Percentiles rank a stretch among this genome's conserved stretches.
These are phyloP conservation scores for Exophiala viscosa DNA, from an alignment of 2,329 filamentous ascomycete genomes.

Conservation along the genomic window DNA sequence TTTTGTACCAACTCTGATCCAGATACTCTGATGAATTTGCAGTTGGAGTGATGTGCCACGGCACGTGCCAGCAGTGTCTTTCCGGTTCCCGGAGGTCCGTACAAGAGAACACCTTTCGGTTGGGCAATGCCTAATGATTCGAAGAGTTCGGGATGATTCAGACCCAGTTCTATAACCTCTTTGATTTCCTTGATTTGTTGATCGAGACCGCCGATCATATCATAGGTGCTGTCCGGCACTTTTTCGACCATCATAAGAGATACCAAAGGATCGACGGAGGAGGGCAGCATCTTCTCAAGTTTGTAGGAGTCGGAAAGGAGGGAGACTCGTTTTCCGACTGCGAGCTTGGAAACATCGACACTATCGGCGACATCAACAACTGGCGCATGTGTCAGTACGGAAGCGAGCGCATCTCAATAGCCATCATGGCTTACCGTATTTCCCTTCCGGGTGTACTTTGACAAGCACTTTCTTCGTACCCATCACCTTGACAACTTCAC, in stretches of 20 bases:
- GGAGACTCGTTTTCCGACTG: conserved; percentile 93
- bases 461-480: conserved; percentile 98
- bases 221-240: conserved; percentile 98
- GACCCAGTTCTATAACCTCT: conserved; percentile 96
- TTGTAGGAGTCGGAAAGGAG: conserved; percentile 97
- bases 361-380: conserved; percentile 94
- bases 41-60: conserved; percentile 96
- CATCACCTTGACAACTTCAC: conserved; percentile 99
- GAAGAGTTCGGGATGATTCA: conserved; percentile 94
- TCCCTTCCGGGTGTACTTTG: conserved; percentile 98
- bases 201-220: conserved; percentile 98
- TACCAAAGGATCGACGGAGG: conserved; percentile 94
- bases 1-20: conserved; percentile 97
- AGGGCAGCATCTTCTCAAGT: conserved; percentile 96
- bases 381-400: conserved; percentile 40
- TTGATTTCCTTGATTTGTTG: conserved; percentile 99
- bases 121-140: conserved; percentile 98
- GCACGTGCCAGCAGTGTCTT: conserved; percentile 94
- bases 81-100: conserved; percentile 93
- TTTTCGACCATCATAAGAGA: conserved; percentile 99
- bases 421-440: conserved; percentile 73
- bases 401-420: neutral
- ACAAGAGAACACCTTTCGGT: conserved; percentile 93
- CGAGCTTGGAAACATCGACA: conserved; percentile 93
- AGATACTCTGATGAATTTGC: conserved; percentile 97